Conservation (phyloP, 2,329 filamentous ascomycete species). For the Scedosporium dehoogii region DNA sequence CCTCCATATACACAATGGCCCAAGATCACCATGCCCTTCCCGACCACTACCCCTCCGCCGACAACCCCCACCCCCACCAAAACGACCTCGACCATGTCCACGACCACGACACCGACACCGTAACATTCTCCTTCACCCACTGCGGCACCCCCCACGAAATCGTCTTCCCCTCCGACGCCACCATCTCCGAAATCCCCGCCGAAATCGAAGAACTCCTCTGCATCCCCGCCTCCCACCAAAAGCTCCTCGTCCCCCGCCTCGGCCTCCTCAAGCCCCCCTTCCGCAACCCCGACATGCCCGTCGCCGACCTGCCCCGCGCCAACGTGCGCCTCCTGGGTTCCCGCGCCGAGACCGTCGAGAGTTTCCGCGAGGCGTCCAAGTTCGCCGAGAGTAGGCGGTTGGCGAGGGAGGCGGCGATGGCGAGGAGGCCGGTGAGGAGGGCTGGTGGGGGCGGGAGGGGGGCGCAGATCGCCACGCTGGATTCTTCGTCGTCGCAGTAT, state of each 20-base stretch:
- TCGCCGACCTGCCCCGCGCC: conserved; percentile 12
- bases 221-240: conserved; percentile 55
- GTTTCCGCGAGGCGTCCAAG: not conserved
- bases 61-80: conserved; percentile 7
- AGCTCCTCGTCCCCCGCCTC: conserved; percentile 47
- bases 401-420: conserved; percentile 13
- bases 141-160: conserved; percentile 35
- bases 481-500: conserved; percentile 37
- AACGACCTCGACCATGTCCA: conserved; percentile 7
- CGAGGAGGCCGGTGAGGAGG: conserved; percentile 15
- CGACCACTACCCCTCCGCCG: conserved; percentile 8
- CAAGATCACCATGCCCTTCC: not conserved
- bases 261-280: conserved; percentile 8
- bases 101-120: conserved; percentile 16
- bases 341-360: conserved; percentile 1
- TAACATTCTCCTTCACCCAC: conserved; percentile 36
- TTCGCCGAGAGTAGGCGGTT: conserved; percentile 4
- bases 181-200: conserved; percentile 48
- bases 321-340: conserved; percentile 7
- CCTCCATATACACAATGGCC: not conserved
- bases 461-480: not conserved
- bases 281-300: conserved; percentile 18
- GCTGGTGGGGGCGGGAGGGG: not conserved
- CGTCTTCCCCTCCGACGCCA: conserved; percentile 33
- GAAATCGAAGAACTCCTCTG: conserved; percentile 45